Percentiles rank a stretch among this genome's conserved stretches.
These are phyloP conservation scores for Sonneratia caseolaris DNA, from an alignment of 345 rosid genomes.

Conservation along the genomic window DNA sequence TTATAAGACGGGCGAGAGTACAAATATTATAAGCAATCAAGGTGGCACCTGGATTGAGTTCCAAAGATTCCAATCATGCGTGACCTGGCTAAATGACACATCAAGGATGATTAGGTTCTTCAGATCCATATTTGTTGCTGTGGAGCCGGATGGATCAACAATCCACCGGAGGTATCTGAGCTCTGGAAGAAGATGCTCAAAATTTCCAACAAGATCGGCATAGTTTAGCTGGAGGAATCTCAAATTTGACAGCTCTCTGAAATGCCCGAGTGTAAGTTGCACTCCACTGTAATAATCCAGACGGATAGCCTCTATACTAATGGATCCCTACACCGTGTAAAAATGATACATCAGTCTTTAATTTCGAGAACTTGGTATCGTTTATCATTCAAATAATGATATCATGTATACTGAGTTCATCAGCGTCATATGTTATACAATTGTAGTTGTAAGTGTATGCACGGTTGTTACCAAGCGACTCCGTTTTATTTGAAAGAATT, in stretches of 20 bases:
- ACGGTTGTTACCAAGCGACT: too few species aligned
- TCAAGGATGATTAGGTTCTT: slow-evolving; percentile 3
- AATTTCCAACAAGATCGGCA: slow-evolving; percentile 6
- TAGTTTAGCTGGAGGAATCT: neutral
- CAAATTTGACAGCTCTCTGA: neutral
- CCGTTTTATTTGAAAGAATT: too few species aligned
- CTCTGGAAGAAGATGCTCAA: neutral
- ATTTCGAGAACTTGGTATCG: too few species aligned
- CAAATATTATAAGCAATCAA: neutral
- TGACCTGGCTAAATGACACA: neutral
- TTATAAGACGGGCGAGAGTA: too few species aligned
- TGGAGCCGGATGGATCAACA: neutral
- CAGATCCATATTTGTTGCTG: neutral
- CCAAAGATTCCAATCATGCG: neutral
- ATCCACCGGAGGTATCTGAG: slow-evolving; percentile 4
- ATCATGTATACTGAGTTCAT: too few species aligned
- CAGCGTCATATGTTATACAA: too few species aligned
- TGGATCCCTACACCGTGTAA: neutral
- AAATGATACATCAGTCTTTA: too few species aligned
- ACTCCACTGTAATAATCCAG: neutral
- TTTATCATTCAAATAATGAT: too few species aligned
- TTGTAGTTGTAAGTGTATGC: too few species aligned
- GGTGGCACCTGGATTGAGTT: neutral
- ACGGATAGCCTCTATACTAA: neutral
- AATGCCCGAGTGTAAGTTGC: too few species aligned